Conservation (phyloP, 306 rosid genomes). For the Vachellia collinsii region DNA sequence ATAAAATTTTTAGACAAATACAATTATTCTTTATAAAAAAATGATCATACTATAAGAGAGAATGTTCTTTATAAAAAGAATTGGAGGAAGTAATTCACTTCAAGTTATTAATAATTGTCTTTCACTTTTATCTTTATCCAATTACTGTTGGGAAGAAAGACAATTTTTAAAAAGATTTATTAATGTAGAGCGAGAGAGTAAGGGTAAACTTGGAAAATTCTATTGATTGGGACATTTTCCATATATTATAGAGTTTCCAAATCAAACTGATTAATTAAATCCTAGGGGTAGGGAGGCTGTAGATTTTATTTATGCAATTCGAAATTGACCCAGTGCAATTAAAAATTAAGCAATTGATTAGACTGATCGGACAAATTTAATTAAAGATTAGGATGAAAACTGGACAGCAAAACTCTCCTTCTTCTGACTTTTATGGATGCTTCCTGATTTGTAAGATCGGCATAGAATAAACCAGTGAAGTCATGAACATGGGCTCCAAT, state of each 20-base stretch:
- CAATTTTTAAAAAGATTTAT: no score
- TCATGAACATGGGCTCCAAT: background rate
- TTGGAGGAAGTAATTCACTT: no score
- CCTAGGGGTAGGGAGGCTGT: background rate
- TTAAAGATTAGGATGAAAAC: background rate
- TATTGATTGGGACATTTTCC: background rate
- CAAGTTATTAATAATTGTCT: no score
- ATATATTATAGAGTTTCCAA: background rate
- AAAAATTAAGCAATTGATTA: background rate
- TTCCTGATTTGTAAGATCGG: background rate
- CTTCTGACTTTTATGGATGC: slow-evolving; percentile 2
- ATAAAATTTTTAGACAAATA: no score
- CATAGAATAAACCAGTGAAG: background rate
- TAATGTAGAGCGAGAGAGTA: no score
- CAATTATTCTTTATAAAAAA: no score
- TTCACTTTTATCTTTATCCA: no score
- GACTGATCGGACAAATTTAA: background rate
- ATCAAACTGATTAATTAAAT: background rate
- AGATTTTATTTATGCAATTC: background rate
- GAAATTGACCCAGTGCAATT: no score
- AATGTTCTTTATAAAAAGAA: no score
- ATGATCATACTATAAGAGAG: no score
- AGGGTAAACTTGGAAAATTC: no score
- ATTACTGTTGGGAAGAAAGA: no score
- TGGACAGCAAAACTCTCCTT: background rate